Evolutionary conservation across 129 eudicot species (phyloP), one percentile per base, ranked within the genome.

Genomic region (Helianthus tuberosus): DNA sequence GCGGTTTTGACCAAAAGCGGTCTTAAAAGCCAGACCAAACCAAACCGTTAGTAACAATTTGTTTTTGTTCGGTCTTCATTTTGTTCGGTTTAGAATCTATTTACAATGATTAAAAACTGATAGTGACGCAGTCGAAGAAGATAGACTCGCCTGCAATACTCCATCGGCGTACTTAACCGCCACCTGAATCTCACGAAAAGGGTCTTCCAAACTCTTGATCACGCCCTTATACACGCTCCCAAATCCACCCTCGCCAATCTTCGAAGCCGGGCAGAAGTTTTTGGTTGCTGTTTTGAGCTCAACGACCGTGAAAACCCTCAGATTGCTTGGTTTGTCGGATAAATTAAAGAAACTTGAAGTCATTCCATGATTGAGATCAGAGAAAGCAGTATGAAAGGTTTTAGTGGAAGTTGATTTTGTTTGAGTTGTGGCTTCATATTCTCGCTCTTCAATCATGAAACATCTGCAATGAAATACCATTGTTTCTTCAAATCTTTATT

Each of bases 221-320:
- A 71, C 69, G 6, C 92, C 96, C 74, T 49, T 78, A 52, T 63
- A 91, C 7, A 91, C 97, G 69, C 83, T 77, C 44, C 97, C 97
- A 67, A 84, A 91, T 36, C 97, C 96, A 17, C 96, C 23, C 23
- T 20, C 23, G 23, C 23, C 23, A 3, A 91, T 80, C 73, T 80
- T 91, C 6, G 83, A 61, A 6, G 86, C 72, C 2, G 74, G 75
- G 51, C 79, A 74, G 57, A 91, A 91, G 65, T 79, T 82, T 66
- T 71, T 86, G 10, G 97, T 84, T 20, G 77, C 87, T 27, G 74
- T 63, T 53, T 82, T 88, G 61, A 91, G 84, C 50, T 91, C 97
- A 15, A 85, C 61, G 27, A 71, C 68, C 5, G 87, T 88, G 65
- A 91, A 91, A 3, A 64, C 90, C 60, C 80, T 82, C 47, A 91